These are phyloP conservation scores for Podila minutissima DNA, from an alignment of 192 early-diverging fungal species.

Conservation along the genomic window DNA sequence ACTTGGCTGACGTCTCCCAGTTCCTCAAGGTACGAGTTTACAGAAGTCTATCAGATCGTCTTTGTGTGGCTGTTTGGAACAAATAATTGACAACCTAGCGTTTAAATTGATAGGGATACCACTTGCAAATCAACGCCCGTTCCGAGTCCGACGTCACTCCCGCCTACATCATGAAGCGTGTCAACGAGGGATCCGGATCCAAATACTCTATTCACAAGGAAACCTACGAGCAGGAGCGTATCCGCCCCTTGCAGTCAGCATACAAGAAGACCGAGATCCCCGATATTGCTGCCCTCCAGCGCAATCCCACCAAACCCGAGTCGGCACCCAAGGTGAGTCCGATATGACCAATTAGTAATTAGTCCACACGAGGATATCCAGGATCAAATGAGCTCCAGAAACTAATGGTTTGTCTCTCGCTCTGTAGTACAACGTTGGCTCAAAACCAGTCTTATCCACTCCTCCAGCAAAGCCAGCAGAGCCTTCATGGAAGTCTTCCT, in stretches of 20 bases:
- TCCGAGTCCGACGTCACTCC: conserved; percentile 86
- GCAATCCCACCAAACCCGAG: conserved; percentile 57
- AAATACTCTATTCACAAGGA: conserved; percentile 89
- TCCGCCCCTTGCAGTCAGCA: conserved; percentile 61
- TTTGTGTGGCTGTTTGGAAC: background rate
- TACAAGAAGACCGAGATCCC: conserved; percentile 69
- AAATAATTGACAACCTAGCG: background rate
- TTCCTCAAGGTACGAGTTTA: conserved; percentile 74
- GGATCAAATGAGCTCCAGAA: too few relatives aligned
- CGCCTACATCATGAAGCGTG: conserved; percentile 84
- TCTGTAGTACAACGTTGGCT: conserved; percentile 6
- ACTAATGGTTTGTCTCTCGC: too few relatives aligned
- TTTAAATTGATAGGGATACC: conserved; percentile 66
- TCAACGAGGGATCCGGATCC: conserved; percentile 84
- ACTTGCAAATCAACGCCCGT: conserved; percentile 90
- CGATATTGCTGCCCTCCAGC: conserved; percentile 63
- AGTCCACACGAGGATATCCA: too few relatives aligned
- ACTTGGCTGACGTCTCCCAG: conserved; percentile 82
- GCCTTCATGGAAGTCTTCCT: conserved; percentile 3
- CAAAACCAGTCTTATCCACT: background rate
- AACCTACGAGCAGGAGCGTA: conserved; percentile 31
- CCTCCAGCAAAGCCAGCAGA: conserved; percentile 5
- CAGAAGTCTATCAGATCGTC: background rate
- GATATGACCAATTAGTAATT: too few relatives aligned
- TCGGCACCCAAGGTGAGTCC: conserved; percentile 43